A percentile compares a stretch with the other conserved stretches of the same genome.
These are phyloP conservation scores for Debaryomyces nepalensis DNA, from an alignment of 1,139 yeast species.

Conservation along the genomic window DNA sequence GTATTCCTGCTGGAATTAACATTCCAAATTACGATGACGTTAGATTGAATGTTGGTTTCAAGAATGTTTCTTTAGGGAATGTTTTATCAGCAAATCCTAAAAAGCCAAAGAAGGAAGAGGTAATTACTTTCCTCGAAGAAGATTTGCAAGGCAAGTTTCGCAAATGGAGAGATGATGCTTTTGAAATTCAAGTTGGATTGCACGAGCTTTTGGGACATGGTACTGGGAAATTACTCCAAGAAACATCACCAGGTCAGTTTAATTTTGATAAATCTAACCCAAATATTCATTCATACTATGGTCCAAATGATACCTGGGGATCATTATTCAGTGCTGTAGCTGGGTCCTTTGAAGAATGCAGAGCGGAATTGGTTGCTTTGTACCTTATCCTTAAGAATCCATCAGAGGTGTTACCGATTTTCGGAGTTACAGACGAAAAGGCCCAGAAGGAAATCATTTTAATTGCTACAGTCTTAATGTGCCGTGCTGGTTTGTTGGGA, in stretches of 20 bases:
- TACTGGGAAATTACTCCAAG: conserved; percentile 77
- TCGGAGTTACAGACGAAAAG: conserved; percentile 61
- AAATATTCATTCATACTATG: conserved; percentile 70
- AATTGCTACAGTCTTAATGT: conserved; percentile 78
- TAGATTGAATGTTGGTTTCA: conserved; percentile 80
- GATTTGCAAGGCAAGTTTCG: conserved; percentile 60
- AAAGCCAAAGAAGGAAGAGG: conserved; percentile 68
- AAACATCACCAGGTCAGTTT: conserved; percentile 63
- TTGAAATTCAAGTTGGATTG: conserved; percentile 91
- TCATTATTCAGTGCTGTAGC: conserved; percentile 79
- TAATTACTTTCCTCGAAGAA: conserved; percentile 65
- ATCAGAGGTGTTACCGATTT: conserved; percentile 63
- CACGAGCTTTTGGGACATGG: conserved; percentile 95
- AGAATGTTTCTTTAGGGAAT: conserved; percentile 87
- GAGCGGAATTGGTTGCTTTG: conserved; percentile 90
- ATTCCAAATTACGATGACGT: conserved; percentile 93
- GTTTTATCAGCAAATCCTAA: conserved; percentile 70
- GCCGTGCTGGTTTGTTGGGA: conserved; percentile 82
- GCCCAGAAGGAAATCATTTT: conserved; percentile 68
- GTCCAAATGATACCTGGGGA: conserved; percentile 88
- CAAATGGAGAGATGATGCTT: conserved; percentile 78
- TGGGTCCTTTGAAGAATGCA: conserved; percentile 89
- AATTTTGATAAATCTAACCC: conserved; percentile 76
- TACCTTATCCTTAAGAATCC: conserved; percentile 71
- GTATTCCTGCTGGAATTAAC: conserved; percentile 91